Evolutionary conservation across 768 basidiomycete genomes (phyloP).

Genomic region (Lanmaoa pseudosensibilis): DNA sequence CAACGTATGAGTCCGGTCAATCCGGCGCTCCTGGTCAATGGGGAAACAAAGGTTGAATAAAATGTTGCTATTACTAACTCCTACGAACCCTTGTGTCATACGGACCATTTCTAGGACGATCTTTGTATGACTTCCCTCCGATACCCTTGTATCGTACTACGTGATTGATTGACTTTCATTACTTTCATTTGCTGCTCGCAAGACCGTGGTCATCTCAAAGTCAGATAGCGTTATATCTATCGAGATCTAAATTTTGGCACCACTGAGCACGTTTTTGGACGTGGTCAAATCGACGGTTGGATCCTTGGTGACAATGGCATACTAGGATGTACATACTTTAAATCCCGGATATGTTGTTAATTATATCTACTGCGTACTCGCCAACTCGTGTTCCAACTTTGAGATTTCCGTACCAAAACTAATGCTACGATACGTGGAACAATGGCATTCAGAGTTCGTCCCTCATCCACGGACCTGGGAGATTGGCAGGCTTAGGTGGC

Average conservation of each 20-base stretch:
- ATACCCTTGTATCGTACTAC: constrained; percentile 29
- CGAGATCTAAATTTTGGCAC: background rate
- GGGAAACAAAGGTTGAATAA: constrained; percentile 41
- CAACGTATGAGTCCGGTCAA: constrained; percentile 60
- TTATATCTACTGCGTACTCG: background rate
- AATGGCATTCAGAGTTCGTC: constrained; percentile 22
- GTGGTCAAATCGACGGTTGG: too few species aligned
- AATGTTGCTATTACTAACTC: background rate
- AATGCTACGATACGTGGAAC: background rate
- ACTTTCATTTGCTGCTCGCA: background rate
- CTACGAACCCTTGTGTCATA: constrained; percentile 2
- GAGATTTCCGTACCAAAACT: background rate
- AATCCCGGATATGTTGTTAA: background rate
- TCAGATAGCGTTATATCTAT: background rate
- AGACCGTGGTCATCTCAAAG: background rate
- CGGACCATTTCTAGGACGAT: constrained; percentile 19
- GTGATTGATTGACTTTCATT: background rate
- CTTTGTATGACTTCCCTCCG: constrained; percentile 9
- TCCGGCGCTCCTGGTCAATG: constrained; percentile 52
- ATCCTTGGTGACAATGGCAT: too few species aligned
- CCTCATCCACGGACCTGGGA: constrained; percentile 9
- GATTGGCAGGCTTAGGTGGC: constrained; percentile 22
- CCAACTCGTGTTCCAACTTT: background rate
- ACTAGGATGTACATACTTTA: background rate
- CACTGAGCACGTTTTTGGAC: background rate